Conservation (phyloP, 257 asterid genomes). For the Echium plantagineum region DNA sequence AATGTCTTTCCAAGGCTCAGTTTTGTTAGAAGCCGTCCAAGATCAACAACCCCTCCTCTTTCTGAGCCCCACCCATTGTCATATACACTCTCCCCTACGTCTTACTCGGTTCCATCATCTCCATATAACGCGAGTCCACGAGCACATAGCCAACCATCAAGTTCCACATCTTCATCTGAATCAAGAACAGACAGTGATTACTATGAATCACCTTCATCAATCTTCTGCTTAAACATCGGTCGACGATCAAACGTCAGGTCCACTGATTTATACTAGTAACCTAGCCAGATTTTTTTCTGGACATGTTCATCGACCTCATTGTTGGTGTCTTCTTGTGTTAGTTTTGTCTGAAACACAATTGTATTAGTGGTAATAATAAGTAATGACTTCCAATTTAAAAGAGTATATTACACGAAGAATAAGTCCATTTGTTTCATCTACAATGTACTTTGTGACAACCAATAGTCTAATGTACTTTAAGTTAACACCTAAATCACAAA, state of each 20-base stretch:
- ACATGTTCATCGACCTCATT: constrained; percentile 1
- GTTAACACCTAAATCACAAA: background rate
- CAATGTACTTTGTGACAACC: background rate
- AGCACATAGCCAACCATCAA: background rate
- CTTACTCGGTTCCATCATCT: constrained; percentile 17
- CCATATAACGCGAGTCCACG: constrained; percentile 8
- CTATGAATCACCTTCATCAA: constrained; percentile 4
- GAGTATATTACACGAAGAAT: too few species aligned
- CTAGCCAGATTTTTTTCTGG: constrained; percentile 12
- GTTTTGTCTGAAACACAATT: background rate
- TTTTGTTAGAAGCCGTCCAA: constrained; percentile 7
- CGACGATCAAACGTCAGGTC: constrained; percentile 7
- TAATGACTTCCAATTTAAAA: too few species aligned
- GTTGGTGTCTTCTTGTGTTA: background rate
- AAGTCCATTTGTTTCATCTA: background rate
- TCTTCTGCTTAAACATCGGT: constrained; percentile 13
- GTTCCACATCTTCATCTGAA: constrained; percentile 2
- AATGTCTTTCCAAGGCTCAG: constrained; percentile 17
- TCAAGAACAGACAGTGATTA: constrained; percentile 8
- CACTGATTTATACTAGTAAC: constrained; percentile 7
- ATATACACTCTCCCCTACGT: background rate
- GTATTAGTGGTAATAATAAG: background rate
- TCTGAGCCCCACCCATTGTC: constrained; percentile 1
- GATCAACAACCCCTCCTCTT: constrained; percentile 5
- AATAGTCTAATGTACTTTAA: background rate